Conservation (phyloP, 306 rosid species). For the Canavalia ensiformis region DNA sequence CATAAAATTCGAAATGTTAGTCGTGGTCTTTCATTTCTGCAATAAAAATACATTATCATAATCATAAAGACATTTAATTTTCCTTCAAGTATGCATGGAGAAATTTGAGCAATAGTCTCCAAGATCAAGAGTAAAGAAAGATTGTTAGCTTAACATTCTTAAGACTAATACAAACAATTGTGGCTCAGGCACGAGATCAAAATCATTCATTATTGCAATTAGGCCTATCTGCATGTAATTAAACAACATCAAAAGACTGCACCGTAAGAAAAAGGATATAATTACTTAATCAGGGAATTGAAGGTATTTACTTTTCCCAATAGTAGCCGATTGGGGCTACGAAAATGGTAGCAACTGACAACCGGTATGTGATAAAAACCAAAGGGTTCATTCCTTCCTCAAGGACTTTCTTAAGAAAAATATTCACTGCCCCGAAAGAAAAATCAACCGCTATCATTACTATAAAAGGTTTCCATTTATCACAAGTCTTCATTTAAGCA, state of each 20-base stretch:
- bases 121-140: conserved; percentile 26
- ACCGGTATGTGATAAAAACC: conserved; percentile 86
- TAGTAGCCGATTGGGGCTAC: conserved; percentile 80
- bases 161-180: too few relatives aligned
- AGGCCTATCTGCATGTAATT: not conserved
- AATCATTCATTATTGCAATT: conserved; percentile 19
- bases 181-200: not conserved
- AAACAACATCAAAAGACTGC: conserved; percentile 16
- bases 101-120: not conserved
- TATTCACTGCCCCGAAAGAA: conserved; percentile 72
- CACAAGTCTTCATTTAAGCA: conserved; percentile 56
- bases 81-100: not conserved
- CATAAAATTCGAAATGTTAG: conserved; percentile 73
- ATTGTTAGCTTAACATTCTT: too few relatives aligned
- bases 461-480: conserved; percentile 83
- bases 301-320: conserved; percentile 68
- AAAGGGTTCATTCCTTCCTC: conserved; percentile 86
- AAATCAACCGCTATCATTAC: conserved; percentile 79
- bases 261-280: not conserved
- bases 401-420: conserved; percentile 87
- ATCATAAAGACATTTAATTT: not conserved
- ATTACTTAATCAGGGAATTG: conserved; percentile 13
- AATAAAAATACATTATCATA: conserved; percentile 38
- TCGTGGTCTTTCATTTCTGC: conserved; percentile 72
- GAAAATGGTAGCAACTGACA: conserved; percentile 74